Base-by-base conservation (phyloP, 1,284 basidiomycete genomes). In the Heterobasidion annosum region DNA sequence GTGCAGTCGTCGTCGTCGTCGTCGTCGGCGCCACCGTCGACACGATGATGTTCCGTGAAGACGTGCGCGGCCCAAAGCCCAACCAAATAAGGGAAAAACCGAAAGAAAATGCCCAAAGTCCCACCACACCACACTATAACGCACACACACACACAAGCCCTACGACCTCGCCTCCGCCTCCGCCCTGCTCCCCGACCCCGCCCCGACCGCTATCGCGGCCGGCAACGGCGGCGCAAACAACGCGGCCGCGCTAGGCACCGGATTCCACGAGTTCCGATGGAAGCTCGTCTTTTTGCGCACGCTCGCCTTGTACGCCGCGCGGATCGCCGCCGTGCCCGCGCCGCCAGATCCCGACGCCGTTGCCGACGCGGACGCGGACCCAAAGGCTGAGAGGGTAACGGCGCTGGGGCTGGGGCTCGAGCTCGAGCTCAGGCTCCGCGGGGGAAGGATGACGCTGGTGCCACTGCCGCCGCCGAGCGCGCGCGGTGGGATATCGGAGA, bases 261-360 rank as follows among this genome's bases (percentile, higher is more conserved):
- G 67, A 54, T 73, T 78, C 80, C 81, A 82, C 37, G 80, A 82
- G 53, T 73, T 72, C 47, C 80, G 73, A 58, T 79, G 76, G 60
- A 79, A 74, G 58, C 73, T 79, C 61, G 73, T 74, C 64, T 77
- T 78, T 65, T 79, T 81, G 56, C 80, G 73, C 48, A 79, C 72
- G 52, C 80, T 76, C 4, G 74, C 72, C 59, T 74, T 71, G 58
- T 79, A 82, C 9, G 80, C 80, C 0, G 78, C 78, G 12, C 81
- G 78, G 57, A 82, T 81, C 15, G 76, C 75, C 0, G 67, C 72
- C 1, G 75, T 69, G 9, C 73, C 19, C 8, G 46, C 46, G 19
- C 46, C 71, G 51, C 25, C 25, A 3, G 25, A 25, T 25, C 25
- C 25, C 25, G 4, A 25, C 25, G 25, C 25, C 25, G 25, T 25